A percentile compares a stretch with the other conserved stretches of the same genome.
Conservation (phyloP, 768 basidiomycete genomes). For the Russula abietina region DNA sequence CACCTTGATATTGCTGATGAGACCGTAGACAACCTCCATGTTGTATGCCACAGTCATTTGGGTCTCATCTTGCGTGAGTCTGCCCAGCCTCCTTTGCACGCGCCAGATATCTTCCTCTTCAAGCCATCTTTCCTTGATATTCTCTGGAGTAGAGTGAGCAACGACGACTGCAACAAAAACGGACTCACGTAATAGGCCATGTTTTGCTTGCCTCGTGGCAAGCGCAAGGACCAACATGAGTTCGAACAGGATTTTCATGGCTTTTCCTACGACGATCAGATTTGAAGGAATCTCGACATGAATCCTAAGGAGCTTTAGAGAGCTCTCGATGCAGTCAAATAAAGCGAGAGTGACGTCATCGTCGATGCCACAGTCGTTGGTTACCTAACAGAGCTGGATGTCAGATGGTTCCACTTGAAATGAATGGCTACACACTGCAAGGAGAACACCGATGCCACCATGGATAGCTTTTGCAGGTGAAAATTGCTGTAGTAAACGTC, state of each 20-base stretch:
- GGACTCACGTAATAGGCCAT: slow-evolving; percentile 2
- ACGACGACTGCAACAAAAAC: neutral
- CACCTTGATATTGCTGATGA: slow-evolving; percentile 4
- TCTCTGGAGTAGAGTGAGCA: neutral
- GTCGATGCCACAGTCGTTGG: neutral
- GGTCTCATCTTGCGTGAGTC: slow-evolving; percentile 8
- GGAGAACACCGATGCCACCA: neutral
- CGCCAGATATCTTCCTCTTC: neutral
- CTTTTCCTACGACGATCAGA: neutral
- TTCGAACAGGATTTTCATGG: slow-evolving; percentile 10
- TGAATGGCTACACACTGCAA: neutral
- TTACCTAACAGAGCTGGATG: neutral
- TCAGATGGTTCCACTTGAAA: neutral
- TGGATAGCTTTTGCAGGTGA: slow-evolving; percentile 4
- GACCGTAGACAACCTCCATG: slow-evolving; percentile 9
- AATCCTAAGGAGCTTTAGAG: neutral
- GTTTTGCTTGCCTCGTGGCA: neutral
- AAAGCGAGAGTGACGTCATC: slow-evolving; percentile 5
- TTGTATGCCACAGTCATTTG: neutral
- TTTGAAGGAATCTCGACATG: neutral
- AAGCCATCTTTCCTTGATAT: neutral
- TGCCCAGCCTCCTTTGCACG: neutral
- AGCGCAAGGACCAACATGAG: slow-evolving; percentile 6
- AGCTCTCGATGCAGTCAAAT: slow-evolving; percentile 3
- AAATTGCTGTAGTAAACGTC: neutral